phyloP scores from a whole-genome alignment of 2,329 filamentous ascomycete genomes.

The Polytolypa hystricis region DNA sequence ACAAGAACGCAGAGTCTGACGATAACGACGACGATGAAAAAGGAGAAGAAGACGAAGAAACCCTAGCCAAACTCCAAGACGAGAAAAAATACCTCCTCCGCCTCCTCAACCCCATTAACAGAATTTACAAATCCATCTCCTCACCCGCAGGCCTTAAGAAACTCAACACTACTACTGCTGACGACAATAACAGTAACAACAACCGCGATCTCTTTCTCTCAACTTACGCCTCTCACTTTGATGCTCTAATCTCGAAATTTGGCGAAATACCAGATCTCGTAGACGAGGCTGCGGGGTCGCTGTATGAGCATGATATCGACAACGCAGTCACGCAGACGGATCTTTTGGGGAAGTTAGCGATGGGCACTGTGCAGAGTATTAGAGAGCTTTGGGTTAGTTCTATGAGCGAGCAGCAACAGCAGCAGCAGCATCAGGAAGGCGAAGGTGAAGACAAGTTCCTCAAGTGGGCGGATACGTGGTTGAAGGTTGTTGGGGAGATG shows the following conservation, averaged over 20 bases:
- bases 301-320: conserved; percentile 32
- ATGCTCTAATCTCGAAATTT: conserved; percentile 24
- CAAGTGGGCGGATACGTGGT: conserved; percentile 56
- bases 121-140: conserved; percentile 34
- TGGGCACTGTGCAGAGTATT: conserved; percentile 59
- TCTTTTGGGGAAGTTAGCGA: conserved; percentile 35
- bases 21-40: conserved; percentile 19
- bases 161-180: conserved; percentile 11
- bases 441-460: conserved; percentile 66
- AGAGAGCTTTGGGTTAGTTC: conserved; percentile 56
- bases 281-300: conserved; percentile 35
- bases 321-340: conserved; percentile 23
- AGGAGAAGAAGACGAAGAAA: conserved; percentile 12
- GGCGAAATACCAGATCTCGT: conserved; percentile 30
- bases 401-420: conserved; percentile 40
- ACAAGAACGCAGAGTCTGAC: conserved; percentile 10
- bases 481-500: conserved; percentile 33
- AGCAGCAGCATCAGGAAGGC: conserved; percentile 40
- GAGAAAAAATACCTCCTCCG: conserved; percentile 33
- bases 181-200: not conserved
- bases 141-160: conserved; percentile 30
- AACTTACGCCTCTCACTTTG: conserved; percentile 20
- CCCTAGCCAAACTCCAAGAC: conserved; percentile 25
- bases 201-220: not conserved
- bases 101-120: conserved; percentile 32